Conservation (phyloP, 257 asterid genomes). For the Fraxinus americana region DNA sequence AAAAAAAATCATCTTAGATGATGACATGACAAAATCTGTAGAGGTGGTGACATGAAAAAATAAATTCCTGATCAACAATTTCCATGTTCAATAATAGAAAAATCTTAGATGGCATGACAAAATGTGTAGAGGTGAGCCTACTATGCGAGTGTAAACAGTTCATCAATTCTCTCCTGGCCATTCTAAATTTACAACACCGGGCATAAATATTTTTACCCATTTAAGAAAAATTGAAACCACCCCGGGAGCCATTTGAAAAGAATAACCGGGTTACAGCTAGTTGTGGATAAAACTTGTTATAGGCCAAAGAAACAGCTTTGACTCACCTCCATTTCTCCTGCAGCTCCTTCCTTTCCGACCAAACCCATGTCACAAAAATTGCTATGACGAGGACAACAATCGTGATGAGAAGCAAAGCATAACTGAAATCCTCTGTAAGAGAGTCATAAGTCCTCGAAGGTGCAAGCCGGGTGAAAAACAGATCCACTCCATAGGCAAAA, state of each 20-base stretch:
- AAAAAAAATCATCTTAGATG: too few species aligned
- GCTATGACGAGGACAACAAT: slow-evolving; percentile 81
- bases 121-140: neutral
- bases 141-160: neutral
- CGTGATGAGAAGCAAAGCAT: slow-evolving; percentile 82
- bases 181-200: slow-evolving; percentile 3
- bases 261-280: neutral
- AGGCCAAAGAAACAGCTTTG: slow-evolving; percentile 20
- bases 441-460: slow-evolving; percentile 96
- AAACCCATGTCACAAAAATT: slow-evolving; percentile 83
- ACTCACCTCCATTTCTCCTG: slow-evolving; percentile 97
- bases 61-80: neutral
- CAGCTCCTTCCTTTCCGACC: slow-evolving; percentile 92
- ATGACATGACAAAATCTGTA: too few species aligned
- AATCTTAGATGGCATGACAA: neutral
- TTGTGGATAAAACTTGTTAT: neutral
- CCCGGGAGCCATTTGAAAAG: neutral
- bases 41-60: too few species aligned
- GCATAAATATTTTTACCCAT: neutral
- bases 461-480: slow-evolving; percentile 86
- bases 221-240: neutral
- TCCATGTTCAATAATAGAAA: neutral
- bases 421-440: slow-evolving; percentile 95
- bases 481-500: slow-evolving; percentile 87
- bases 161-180: neutral